phyloP scores from a whole-genome alignment of 2,329 filamentous ascomycete genomes.

The Cladobotryum mycophilum region DNA sequence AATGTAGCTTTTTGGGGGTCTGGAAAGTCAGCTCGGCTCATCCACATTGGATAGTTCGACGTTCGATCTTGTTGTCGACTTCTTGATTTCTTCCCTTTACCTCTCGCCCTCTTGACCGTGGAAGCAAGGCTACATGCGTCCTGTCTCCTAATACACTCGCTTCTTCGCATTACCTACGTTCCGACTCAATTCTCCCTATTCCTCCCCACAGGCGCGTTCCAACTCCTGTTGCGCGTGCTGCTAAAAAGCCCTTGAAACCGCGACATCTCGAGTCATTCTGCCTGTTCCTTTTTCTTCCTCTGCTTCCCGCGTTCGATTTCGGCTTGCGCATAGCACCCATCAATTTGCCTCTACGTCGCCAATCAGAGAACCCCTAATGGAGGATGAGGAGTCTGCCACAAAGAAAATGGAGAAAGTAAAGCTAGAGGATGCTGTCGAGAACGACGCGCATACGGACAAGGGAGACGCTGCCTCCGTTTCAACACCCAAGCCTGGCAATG shows the following conservation, averaged over 20 bases:
- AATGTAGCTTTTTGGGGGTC: background rate
- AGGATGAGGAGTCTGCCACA: constrained; percentile 36
- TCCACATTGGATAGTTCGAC: too few species aligned
- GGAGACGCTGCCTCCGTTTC: constrained; percentile 35
- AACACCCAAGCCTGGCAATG: constrained; percentile 24
- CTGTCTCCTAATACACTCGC: constrained; percentile 8
- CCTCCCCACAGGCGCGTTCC: constrained; percentile 4
- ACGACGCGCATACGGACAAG: constrained; percentile 34
- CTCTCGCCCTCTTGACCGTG: constrained; percentile 7
- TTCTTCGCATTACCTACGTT: constrained; percentile 1
- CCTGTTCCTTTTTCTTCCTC: background rate
- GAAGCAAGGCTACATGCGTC: constrained; percentile 18
- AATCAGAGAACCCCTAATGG: constrained; percentile 26
- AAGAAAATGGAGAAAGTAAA: constrained; percentile 39
- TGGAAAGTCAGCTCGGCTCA: constrained; percentile 6
- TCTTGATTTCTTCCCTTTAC: background rate
- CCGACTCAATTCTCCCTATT: constrained; percentile 6
- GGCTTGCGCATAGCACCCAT: background rate
- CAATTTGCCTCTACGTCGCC: background rate
- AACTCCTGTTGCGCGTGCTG: constrained; percentile 7
- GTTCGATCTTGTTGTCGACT: too few species aligned
- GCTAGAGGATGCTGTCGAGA: constrained; percentile 34
- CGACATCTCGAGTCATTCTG: constrained; percentile 3
- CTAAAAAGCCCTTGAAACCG: constrained; percentile 2
- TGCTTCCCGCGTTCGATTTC: background rate